Evolutionary conservation across 2,329 filamentous ascomycete genomes (phyloP).

Genomic region (Shiraia bambusicola): DNA sequence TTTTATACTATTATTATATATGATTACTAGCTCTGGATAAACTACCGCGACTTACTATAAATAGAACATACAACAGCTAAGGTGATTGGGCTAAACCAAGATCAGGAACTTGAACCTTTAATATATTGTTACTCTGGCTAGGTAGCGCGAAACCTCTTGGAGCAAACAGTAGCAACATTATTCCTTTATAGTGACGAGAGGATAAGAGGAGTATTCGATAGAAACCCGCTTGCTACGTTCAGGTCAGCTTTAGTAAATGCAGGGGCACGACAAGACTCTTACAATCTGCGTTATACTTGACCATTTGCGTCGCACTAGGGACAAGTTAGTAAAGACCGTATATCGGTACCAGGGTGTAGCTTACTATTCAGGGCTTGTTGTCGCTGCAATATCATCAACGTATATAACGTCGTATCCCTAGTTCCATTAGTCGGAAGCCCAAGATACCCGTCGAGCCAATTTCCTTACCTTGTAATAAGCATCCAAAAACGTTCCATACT

Average conservation of each 20-base stretch:
- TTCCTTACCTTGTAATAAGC: conserved; percentile 13
- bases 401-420: conserved; percentile 21
- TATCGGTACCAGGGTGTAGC: not conserved
- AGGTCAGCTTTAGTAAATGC: not conserved
- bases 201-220: conserved; percentile 10
- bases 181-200: conserved; percentile 1
- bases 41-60: too few species aligned
- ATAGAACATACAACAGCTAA: too few species aligned
- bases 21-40: too few species aligned
- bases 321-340: not conserved
- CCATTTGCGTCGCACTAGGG: conserved; percentile 16
- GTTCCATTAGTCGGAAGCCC: not conserved
- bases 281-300: conserved; percentile 15
- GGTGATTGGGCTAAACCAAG: too few species aligned
- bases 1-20: too few species aligned
- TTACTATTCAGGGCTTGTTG: conserved; percentile 17
- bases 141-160: too few species aligned
- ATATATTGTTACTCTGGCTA: too few species aligned
- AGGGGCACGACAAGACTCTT: not conserved
- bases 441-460: not conserved
- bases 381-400: conserved; percentile 19
- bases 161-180: not conserved
- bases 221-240: conserved; percentile 7
- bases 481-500: conserved; percentile 11
- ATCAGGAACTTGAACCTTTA: too few species aligned